These are phyloP conservation scores for Amanita exitialis DNA, from an alignment of 768 basidiomycete genomes.

Conservation along the genomic window DNA sequence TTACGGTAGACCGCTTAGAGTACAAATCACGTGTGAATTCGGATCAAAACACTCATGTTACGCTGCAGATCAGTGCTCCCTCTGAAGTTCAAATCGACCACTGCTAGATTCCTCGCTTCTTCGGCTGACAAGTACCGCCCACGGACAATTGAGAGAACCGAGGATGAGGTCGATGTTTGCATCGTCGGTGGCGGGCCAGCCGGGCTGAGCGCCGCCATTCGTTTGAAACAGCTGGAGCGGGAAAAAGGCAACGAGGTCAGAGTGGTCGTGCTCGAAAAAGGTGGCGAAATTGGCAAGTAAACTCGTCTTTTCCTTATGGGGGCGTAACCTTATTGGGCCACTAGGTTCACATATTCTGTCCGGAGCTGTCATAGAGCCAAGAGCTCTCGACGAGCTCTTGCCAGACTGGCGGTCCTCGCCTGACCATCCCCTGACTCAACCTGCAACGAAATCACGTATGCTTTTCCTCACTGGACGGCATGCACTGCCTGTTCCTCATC, in stretches of 20 bases:
- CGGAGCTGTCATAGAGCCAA: slow-evolving; percentile 90
- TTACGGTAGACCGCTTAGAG: not conserved
- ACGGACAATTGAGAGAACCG: slow-evolving; percentile 55
- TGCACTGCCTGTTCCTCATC: slow-evolving; percentile 83
- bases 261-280: slow-evolving; percentile 94
- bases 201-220: slow-evolving; percentile 91
- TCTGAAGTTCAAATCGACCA: not conserved
- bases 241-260: slow-evolving; percentile 74
- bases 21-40: not conserved
- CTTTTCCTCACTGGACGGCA: slow-evolving; percentile 63
- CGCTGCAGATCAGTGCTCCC: not conserved
- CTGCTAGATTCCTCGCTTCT: not conserved
- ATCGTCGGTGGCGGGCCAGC: slow-evolving; percentile 97
- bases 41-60: slow-evolving; percentile 1
- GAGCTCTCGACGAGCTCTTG: slow-evolving; percentile 82
- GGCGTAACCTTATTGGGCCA: not conserved
- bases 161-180: slow-evolving; percentile 92
- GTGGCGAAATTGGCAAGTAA: slow-evolving; percentile 76
- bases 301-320: not conserved
- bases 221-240: slow-evolving; percentile 84
- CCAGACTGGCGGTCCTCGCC: slow-evolving; percentile 66
- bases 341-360: slow-evolving; percentile 90
- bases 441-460: slow-evolving; percentile 75
- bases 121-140: not conserved
- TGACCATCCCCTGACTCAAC: slow-evolving; percentile 72